phyloP scores from a whole-genome alignment of 306 rosid genomes.

The Coriaria nepalensis region DNA sequence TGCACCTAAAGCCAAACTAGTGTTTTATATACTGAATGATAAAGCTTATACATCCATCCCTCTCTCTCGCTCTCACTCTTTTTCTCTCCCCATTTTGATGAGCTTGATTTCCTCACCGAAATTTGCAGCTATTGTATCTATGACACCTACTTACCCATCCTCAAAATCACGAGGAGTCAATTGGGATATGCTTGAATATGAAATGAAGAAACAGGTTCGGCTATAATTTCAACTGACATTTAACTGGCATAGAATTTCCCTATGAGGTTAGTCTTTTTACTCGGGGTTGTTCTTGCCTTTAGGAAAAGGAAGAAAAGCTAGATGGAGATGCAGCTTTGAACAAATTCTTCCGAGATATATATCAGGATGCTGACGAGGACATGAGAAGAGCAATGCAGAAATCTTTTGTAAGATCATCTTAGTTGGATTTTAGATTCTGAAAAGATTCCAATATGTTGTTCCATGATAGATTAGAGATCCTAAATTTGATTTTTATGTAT shows the following conservation, averaged over 20 bases:
- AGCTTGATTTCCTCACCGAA: neutral
- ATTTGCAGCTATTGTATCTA: conserved; percentile 31
- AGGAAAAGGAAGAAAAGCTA: conserved; percentile 94
- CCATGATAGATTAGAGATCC: neutral
- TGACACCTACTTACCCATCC: conserved; percentile 65
- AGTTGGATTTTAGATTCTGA: too few species aligned
- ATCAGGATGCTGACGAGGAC: conserved; percentile 88
- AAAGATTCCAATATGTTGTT: neutral
- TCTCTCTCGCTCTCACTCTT: neutral
- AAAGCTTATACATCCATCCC: too few species aligned
- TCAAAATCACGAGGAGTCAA: conserved; percentile 54
- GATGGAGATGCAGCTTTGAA: conserved; percentile 94
- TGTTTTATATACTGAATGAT: too few species aligned
- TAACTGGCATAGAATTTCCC: neutral
- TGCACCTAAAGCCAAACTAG: too few species aligned
- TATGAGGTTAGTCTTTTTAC: neutral
- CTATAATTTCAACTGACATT: conserved; percentile 2
- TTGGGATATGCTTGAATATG: conserved; percentile 89
- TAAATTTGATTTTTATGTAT: neutral
- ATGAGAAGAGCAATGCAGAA: conserved; percentile 84
- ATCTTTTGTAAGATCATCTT: conserved; percentile 58
- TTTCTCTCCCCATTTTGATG: neutral
- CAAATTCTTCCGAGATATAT: conserved; percentile 81
- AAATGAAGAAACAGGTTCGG: conserved; percentile 79
- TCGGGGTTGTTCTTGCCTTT: conserved; percentile 12